Base-by-base conservation (phyloP, 768 basidiomycete species). In the Amanita jacksonii region DNA sequence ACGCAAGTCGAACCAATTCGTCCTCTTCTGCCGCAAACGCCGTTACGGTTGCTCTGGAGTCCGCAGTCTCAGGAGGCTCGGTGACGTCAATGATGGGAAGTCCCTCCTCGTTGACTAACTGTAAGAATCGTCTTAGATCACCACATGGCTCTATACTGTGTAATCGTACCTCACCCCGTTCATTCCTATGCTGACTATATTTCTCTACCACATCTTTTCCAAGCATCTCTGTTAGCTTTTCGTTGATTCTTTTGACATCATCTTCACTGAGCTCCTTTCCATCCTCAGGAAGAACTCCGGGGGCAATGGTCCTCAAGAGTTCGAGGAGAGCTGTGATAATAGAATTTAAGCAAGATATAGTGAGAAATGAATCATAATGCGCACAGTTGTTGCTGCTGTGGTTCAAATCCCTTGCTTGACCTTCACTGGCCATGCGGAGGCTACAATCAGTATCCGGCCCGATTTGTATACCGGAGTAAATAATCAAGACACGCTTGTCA, bases 71-170 rank as follows among this genome's bases (percentile, higher is more conserved):
- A 3, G 71, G 53, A 32, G 76, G 77, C 54, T 89, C 86, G 23
- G 70, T 72, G 45, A 89, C 80, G 28, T 89, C 86, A 48, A 87
- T 68, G 49, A 89, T 81, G 8, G 85, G 85, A 30, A 85, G 72
- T 3, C 84, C 85, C 38, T 89, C 85, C 53, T 86, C 83, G 53
- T 83, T 84, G 31, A 81, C 52, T 41, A 81, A 66, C 85, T 87
- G 48, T 5, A 53, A 49, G 28, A 23, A 54, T 56, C 52, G 47
- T 52, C 48, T 51, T 46, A 51, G 51, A 50, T 24, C 47, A 36
- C 51, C 42, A 25, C 38, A 47, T 47, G n/a, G 45, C 41, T 36
- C n/a, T 31, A 41, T 48, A 30, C 36, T 19, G 40, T 10, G 52
- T 43, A 25, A 52, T 64, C 74, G 52, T 66, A 84, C 85, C 74